phyloP scores from a whole-genome alignment of 169 alveolate genomes.

The Eimeria brunetti region DNA sequence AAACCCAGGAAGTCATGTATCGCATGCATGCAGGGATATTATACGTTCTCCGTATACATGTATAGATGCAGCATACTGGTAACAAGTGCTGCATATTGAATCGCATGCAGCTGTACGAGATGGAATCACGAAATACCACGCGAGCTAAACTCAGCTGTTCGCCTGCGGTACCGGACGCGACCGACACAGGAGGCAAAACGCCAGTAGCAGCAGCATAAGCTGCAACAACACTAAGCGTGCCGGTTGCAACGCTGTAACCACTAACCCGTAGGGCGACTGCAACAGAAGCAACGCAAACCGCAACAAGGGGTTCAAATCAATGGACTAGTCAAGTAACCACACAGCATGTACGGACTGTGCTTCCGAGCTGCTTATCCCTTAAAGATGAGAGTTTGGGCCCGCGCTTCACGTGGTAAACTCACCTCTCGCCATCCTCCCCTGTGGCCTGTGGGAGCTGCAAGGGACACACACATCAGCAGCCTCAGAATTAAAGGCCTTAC shows the following conservation, averaged over 20 bases:
- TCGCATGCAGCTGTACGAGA: background rate
- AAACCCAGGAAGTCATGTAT: background rate
- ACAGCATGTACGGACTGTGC: background rate
- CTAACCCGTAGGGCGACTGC: constrained; percentile 68
- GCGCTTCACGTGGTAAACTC: background rate
- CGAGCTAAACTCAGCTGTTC: constrained; percentile 9
- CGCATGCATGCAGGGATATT: background rate
- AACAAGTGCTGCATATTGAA: background rate
- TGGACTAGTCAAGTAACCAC: background rate
- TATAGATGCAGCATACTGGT: background rate
- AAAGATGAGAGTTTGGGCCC: background rate
- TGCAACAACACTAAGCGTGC: background rate
- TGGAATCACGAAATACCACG: background rate
- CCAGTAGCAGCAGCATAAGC: background rate
- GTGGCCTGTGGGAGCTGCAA: constrained; percentile 50
- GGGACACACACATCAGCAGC: background rate
- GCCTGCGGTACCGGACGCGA: background rate
- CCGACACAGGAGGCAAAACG: background rate
- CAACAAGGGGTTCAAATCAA: background rate
- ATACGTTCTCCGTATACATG: background rate
- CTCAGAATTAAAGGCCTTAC: background rate
- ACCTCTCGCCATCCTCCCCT: constrained; percentile 71
- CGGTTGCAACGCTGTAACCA: background rate
- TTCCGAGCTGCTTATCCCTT: background rate
- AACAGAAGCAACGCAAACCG: background rate